Evolutionary conservation across 148 eudicot species (phyloP), one percentile per base, ranked within the genome.

Genomic region (Arctostaphylos glauca): DNA sequence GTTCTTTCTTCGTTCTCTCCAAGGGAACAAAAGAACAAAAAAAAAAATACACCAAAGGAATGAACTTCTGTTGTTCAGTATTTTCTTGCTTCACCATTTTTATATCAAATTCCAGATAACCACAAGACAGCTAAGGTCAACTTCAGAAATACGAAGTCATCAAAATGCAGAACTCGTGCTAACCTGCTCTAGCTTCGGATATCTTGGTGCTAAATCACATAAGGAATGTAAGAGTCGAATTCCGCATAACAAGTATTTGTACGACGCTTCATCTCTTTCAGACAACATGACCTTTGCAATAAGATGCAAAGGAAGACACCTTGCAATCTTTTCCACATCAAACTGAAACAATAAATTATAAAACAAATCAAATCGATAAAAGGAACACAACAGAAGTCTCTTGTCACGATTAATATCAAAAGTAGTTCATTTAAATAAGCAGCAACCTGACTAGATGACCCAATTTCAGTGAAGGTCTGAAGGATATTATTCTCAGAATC

Each of bases 181-280:
- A 72, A 97, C 99, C 97, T 94, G 97, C 86, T 97, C 97, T 74
- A 97, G 92, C 90, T 94, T 97, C 58, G 94, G 87, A 79, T 91
- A 89, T 54, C 94, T 93, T 83, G 94, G 84, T 50, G 99, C 95
- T 78, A 93, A 82, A 85, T 97, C 97, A 87, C 92, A 94, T 74
- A 97, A 83, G 74, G 94, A 87, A 86, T 93, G 89, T 78, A 97
- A 82, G 81, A 97, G 89, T 46, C 92, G 89, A 50, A 97, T 54
- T 66, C 98, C 99, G 81, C 90, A 87, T 84, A 97, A 86, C 82
- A 94, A 80, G 85, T 97, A 90, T 87, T 87, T 89, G 87, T 94
- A 83, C 3, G 87, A 82, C 38, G 87, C 85, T 84, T 91, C 95
- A 78, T 94, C 94, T 86, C 91, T 85, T 83, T 86, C 74, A 77